These are phyloP conservation scores for Hortiboletus campestris DNA, from an alignment of 768 basidiomycete genomes.

Conservation along the genomic window DNA sequence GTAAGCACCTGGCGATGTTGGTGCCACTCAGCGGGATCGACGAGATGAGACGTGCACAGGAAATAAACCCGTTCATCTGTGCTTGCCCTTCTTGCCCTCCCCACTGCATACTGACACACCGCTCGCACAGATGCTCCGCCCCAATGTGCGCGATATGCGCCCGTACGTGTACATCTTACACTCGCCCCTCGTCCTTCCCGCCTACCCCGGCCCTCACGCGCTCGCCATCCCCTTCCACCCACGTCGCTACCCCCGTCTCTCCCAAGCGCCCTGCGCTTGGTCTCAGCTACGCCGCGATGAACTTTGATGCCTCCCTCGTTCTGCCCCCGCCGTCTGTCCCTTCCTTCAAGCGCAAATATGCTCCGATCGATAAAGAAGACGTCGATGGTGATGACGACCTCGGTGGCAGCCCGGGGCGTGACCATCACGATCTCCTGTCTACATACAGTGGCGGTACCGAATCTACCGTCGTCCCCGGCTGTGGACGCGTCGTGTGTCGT, in stretches of 20 bases:
- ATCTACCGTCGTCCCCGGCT: constrained; percentile 27
- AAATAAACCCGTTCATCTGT: too few species aligned
- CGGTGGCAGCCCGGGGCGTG: not conserved
- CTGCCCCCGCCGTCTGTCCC: not conserved
- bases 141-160: constrained; percentile 37
- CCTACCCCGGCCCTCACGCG: constrained; percentile 38
- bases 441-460: constrained; percentile 3
- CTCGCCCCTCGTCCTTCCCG: constrained; percentile 31
- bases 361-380: constrained; percentile 22
- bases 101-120: constrained; percentile 2
- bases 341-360: constrained; percentile 29
- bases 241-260: constrained; percentile 15
- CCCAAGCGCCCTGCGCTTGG: constrained; percentile 30
- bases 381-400: constrained; percentile 8
- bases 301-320: constrained; percentile 8
- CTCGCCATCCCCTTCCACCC: constrained; percentile 29
- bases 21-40: not conserved
- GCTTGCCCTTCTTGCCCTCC: not conserved
- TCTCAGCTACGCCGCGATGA: constrained; percentile 23
- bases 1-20: not conserved
- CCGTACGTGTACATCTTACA: constrained; percentile 37
- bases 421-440: not conserved
- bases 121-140: constrained; percentile 29
- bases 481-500: constrained; percentile 36
- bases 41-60: not conserved